Evolutionary conservation across 108 stramenopile species (phyloP), one percentile per base, ranked within the genome.

Genomic region (Craspedostauros australis): DNA sequence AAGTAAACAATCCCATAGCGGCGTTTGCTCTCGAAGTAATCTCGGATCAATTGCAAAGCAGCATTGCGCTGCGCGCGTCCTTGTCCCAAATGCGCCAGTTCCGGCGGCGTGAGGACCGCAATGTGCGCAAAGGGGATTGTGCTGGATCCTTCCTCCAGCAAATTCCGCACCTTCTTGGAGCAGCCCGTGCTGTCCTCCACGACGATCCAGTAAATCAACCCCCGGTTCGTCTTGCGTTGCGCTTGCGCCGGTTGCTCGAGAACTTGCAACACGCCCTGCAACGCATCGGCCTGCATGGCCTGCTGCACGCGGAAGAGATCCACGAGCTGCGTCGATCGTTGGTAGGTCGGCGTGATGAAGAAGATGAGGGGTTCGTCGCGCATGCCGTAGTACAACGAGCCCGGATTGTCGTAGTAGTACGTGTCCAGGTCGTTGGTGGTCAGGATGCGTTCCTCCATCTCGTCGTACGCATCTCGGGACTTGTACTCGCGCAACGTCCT

Each of bases 121-220:
- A 43, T 25, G 21, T 55, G 54, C 23, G 54, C 54, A 55, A 38
- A 55, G 6, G 14, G 19, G 12, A 55, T 16, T 43, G 41, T 41
- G 39, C 22, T 45, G 7, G 24, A 8, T n/a, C n/a, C n/a, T n/a
- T n/a, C n/a, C 21, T 60, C 33, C 50, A 50, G 23, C 5, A 50
- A 3, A 50, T 39, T 21, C 9, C 59, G 59, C 2, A 60, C 36
- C n/a, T 24, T 11, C 14, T 50, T 34, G 19, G 47, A 49, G 12
- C 59, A 50, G 19, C 16, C 19, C 6, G 15, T 5, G 8, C 48
- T 22, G 26, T 60, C 59, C 39, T 60, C 59, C 30, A 60, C 36
- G 2, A 60, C 34, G 20, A 60, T 38, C 59, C 59, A 60, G 39
- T 60, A 60, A n/a, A n/a, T n/a, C n/a, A n/a, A n/a, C n/a, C n/a